These are phyloP conservation scores for Picea abies DNA, from an alignment of 83 land plant genomes.

Conservation along the genomic window DNA sequence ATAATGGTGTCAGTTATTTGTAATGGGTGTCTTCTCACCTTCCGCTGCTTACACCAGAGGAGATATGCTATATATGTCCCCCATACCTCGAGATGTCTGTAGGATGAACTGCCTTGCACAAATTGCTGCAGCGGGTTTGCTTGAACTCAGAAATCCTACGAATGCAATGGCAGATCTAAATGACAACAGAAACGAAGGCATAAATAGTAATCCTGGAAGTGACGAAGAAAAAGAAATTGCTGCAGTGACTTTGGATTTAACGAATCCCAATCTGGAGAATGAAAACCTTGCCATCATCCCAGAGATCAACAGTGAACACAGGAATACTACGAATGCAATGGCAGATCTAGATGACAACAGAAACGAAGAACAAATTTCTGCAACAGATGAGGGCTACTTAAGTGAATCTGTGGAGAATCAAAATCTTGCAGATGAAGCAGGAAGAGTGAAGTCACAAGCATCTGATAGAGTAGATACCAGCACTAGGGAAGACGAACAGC, in stretches of 20 bases:
- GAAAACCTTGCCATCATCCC: too few relatives aligned
- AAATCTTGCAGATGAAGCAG: slow-evolving; percentile 5
- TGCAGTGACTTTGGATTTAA: too few relatives aligned
- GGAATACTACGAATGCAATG: neutral
- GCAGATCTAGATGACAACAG: slow-evolving; percentile 18
- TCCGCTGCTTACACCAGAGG: too few relatives aligned
- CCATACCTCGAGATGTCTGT: too few relatives aligned
- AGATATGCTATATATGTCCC: too few relatives aligned
- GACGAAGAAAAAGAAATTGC: slow-evolving; percentile 18
- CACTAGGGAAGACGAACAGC: slow-evolving; percentile 61
- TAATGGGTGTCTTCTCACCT: too few relatives aligned
- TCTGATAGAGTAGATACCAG: slow-evolving; percentile 36
- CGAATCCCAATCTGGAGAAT: too few relatives aligned
- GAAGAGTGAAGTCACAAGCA: slow-evolving; percentile 22
- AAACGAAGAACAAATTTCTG: slow-evolving; percentile 2
- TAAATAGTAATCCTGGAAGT: slow-evolving; percentile 2
- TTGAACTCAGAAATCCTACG: neutral
- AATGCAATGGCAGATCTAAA: slow-evolving; percentile 20
- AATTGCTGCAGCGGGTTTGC: too few relatives aligned
- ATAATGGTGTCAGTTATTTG: too few relatives aligned
- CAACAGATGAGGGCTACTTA: slow-evolving; percentile 18
- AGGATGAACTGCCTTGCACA: too few relatives aligned
- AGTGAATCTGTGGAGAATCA: slow-evolving; percentile 20
- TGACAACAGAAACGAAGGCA: slow-evolving; percentile 14
- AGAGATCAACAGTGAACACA: neutral